Conservation (phyloP, 2,329 filamentous ascomycete genomes). For the Hymenoscyphus scutula region DNA sequence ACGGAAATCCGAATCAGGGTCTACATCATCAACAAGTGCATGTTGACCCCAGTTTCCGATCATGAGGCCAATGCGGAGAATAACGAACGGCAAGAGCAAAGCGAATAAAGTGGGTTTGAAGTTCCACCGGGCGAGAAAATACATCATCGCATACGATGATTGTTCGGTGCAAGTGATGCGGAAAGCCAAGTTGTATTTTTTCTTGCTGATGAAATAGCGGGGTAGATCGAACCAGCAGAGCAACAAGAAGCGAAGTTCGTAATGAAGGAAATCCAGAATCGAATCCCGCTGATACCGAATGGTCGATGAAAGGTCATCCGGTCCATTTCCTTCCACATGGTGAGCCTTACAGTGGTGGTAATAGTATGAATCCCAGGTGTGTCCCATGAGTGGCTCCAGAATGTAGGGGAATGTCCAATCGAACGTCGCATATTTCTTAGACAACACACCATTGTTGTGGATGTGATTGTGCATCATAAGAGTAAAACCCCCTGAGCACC, state of each 20-base stretch:
- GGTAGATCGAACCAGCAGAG: conserved; percentile 74
- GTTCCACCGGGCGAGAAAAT: conserved; percentile 50
- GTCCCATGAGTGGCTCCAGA: conserved; percentile 72
- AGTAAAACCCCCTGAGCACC: conserved; percentile 72
- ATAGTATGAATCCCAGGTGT: conserved; percentile 83
- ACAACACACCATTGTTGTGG: conserved; percentile 68
- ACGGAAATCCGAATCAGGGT: conserved; percentile 74
- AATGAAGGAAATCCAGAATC: conserved; percentile 63
- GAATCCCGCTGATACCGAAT: conserved; percentile 74
- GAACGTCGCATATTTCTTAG: conserved; percentile 51
- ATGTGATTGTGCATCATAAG: conserved; percentile 85
- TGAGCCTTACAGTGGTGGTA: conserved; percentile 87
- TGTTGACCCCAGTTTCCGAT: conserved; percentile 84
- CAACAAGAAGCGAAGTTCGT: conserved; percentile 71
- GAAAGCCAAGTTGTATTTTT: conserved; percentile 52
- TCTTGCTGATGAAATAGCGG: conserved; percentile 66
- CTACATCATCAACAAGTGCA: conserved; percentile 71
- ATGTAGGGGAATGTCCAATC: conserved; percentile 71
- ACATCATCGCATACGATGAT: conserved; percentile 55
- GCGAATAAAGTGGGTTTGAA: conserved; percentile 54
- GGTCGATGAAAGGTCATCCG: conserved; percentile 72
- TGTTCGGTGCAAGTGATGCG: conserved; percentile 62
- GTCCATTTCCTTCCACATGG: conserved; percentile 78
- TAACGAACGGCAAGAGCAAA: conserved; percentile 62
- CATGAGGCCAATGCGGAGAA: conserved; percentile 72